These are phyloP conservation scores for Aspergillus nanangensis DNA, from an alignment of 495 filamentous ascomycete species.

Conservation along the genomic window DNA sequence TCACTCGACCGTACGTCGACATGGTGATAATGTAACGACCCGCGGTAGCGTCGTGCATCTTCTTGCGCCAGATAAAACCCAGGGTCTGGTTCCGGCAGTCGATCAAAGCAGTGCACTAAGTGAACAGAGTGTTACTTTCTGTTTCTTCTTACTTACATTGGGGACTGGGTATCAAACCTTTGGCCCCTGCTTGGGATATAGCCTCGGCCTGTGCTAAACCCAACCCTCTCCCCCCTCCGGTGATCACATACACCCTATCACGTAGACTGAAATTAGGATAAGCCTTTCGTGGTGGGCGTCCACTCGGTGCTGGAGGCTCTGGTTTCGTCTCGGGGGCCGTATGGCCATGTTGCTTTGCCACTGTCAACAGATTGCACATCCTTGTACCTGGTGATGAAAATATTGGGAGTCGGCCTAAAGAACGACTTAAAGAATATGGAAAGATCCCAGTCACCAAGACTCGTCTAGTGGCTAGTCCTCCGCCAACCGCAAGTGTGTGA, in stretches of 20 bases:
- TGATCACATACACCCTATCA: background rate
- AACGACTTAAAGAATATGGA: too few species aligned
- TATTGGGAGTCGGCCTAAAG: too few species aligned
- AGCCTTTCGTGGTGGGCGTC: constrained; percentile 6
- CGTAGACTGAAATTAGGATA: constrained; percentile 3
- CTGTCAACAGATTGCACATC: too few species aligned
- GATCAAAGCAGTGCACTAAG: constrained; percentile 53
- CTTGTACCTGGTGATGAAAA: too few species aligned
- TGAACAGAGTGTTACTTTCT: background rate
- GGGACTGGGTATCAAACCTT: background rate
- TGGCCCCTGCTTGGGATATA: background rate
- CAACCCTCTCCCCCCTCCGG: background rate
- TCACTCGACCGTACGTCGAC: constrained; percentile 60
- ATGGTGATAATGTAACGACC: constrained; percentile 56
- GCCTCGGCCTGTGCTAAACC: background rate
- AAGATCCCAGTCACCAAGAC: too few species aligned
- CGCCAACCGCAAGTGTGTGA: too few species aligned
- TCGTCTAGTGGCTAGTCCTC: too few species aligned
- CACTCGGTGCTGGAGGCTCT: too few species aligned
- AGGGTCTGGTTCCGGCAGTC: constrained; percentile 30
- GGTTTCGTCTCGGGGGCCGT: too few species aligned
- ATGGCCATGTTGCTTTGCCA: too few species aligned
- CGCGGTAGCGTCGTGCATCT: constrained; percentile 42
- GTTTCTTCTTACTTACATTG: background rate
- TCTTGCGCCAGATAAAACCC: constrained; percentile 34